Evolutionary conservation across 2,329 filamentous ascomycete species (phyloP).

Genomic region (Sporothrix brasiliensis): DNA sequence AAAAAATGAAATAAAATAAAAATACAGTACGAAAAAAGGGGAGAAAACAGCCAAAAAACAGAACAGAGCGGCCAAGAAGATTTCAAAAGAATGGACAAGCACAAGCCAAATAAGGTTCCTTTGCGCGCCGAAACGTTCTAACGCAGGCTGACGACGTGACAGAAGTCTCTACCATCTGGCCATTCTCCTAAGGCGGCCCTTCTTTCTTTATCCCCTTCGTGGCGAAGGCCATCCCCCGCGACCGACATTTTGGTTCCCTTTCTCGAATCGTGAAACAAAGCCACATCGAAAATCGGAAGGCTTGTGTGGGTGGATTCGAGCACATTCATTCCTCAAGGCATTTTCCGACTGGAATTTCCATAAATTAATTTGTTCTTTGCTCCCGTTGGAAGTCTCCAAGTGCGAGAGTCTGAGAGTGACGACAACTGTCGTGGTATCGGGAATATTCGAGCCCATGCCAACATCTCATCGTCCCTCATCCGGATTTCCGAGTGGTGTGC

Average conservation of each 20-base stretch:
- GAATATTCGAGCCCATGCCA: too few species aligned
- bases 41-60: background rate
- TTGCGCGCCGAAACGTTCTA: slow-evolving; percentile 17
- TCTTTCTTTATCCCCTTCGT: background rate
- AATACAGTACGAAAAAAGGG: too few species aligned
- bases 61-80: background rate
- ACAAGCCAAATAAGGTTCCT: background rate
- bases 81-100: background rate
- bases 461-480: background rate
- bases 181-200: background rate
- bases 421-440: background rate
- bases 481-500: background rate
- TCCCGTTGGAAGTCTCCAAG: background rate
- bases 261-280: slow-evolving; percentile 22
- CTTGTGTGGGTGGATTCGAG: slow-evolving; percentile 12
- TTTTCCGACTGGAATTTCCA: background rate
- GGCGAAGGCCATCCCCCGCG: background rate
- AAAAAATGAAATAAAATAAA: too few species aligned
- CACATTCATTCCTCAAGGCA: background rate
- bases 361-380: background rate
- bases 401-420: too few species aligned
- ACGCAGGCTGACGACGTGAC: background rate
- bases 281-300: slow-evolving; percentile 9
- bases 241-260: slow-evolving; percentile 5
- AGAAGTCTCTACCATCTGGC: background rate